Base-by-base conservation (phyloP, 306 rosid species). In the Pyrus bretschneideri region DNA sequence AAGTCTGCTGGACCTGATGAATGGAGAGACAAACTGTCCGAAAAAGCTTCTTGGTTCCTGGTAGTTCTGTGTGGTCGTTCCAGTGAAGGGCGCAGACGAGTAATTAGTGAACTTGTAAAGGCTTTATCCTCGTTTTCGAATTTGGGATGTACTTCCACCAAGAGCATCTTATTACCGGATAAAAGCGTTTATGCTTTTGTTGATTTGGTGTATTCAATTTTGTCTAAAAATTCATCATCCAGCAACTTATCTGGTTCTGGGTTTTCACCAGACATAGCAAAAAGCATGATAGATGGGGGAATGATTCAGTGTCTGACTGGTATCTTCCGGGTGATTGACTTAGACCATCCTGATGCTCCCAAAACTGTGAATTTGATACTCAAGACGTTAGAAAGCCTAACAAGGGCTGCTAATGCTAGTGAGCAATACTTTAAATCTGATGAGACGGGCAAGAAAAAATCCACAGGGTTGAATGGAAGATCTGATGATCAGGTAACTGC, bases 331-430 rank as follows among this genome's bases (percentile, higher is more conserved):
- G 96, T 96, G 85, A 85, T 96, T 80, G 99, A 96, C 86, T 84
- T 96, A 89, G 99, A 96, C 82, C 98, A 96, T 86, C 97, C 99
- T 29, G 98, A 96, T 78, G 93, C 97, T 75, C 93, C 96, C 71
- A 96, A 96, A 88, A 83, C 87, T 83, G 98, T 85, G 69, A 96
- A 89, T 86, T 92, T 92, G 74, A 86, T 93, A 80, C 92, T 96
- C 42, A 93, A 96, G 86, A 90, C 91, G 67, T 85, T 96, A 54
- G 99, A 96, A 83, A 88, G 93, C 83, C 88, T 96, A 52, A 92
- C 99, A 40, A 85, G 93, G 84, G 99, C 97, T 77, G 99, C 99
- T 68, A 95, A 95, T 90, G 93, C 96, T 63, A 90, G 89, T 79
- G 99, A 92, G 44, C 97, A 89, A 67, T 82, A 87, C 75, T 82